These are phyloP conservation scores for Penicillium polonicum DNA, from an alignment of 2,329 filamentous ascomycete genomes.

Conservation along the genomic window DNA sequence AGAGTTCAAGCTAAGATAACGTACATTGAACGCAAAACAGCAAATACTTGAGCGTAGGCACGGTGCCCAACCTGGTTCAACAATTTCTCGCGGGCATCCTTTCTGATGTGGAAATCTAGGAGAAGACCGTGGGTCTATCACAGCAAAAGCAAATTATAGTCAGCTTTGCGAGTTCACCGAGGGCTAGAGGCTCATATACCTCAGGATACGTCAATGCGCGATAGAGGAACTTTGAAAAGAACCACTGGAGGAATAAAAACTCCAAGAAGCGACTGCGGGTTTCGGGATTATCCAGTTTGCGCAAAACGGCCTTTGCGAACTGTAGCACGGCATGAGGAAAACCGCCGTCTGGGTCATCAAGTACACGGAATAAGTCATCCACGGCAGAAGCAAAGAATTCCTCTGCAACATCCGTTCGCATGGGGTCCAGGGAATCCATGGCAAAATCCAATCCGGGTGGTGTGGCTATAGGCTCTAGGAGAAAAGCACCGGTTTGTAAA, in stretches of 20 bases:
- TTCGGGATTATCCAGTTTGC: constrained; percentile 68
- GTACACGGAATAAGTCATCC: constrained; percentile 75
- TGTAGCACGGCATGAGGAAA: constrained; percentile 84
- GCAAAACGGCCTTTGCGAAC: constrained; percentile 78
- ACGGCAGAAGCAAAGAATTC: constrained; percentile 86
- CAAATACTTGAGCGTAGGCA: constrained; percentile 75
- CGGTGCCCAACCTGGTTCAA: constrained; percentile 73
- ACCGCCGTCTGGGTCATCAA: constrained; percentile 83
- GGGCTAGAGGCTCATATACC: constrained; percentile 51
- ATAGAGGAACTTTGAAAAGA: constrained; percentile 83
- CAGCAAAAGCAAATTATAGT: constrained; percentile 33
- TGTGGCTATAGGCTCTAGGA: constrained; percentile 81
- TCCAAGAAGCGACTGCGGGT: constrained; percentile 72
- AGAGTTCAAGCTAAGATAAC: constrained; percentile 34
- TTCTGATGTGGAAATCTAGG: constrained; percentile 86
- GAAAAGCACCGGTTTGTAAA: constrained; percentile 85
- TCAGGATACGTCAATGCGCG: constrained; percentile 87
- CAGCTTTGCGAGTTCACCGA: not conserved
- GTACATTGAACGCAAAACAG: constrained; percentile 69
- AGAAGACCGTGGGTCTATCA: constrained; percentile 61
- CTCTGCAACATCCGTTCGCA: constrained; percentile 78
- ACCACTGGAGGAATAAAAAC: constrained; percentile 86
- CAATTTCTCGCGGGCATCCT: constrained; percentile 78
- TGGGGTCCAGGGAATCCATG: constrained; percentile 63
- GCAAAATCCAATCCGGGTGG: constrained; percentile 70